A percentile compares a stretch with the other conserved stretches of the same genome.
Evolutionary conservation across 2,329 filamentous ascomycete species (phyloP).

Genomic region (Sporothrix mexicana): DNA sequence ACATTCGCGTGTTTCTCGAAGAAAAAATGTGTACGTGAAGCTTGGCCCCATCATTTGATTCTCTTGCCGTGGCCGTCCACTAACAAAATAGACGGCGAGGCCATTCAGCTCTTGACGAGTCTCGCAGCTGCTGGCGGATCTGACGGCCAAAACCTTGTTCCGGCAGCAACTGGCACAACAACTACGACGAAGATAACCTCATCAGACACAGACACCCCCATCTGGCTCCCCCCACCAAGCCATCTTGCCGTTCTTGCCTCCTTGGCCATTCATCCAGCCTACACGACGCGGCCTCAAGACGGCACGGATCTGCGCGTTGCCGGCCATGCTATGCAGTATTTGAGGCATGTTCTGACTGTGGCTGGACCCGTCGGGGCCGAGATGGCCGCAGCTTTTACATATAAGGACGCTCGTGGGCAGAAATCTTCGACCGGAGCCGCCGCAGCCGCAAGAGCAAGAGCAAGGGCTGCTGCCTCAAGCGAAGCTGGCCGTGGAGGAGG

Average conservation of each 20-base stretch:
- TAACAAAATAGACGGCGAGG: conserved; percentile 55
- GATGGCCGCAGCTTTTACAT: conserved; percentile 74
- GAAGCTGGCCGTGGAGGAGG: background rate
- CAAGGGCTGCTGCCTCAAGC: conserved; percentile 6
- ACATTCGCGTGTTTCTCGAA: conserved; percentile 75
- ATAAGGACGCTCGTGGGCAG: conserved; percentile 48
- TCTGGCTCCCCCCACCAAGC: conserved; percentile 70
- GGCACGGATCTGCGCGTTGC: conserved; percentile 67
- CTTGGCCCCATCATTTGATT: too few relatives aligned
- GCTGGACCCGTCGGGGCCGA: conserved; percentile 74
- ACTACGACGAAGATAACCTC: background rate
- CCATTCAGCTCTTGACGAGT: conserved; percentile 68
- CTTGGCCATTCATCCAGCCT: conserved; percentile 78
- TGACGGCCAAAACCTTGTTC: background rate
- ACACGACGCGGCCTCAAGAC: conserved; percentile 74
- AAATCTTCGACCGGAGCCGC: background rate
- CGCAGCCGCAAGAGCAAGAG: background rate
- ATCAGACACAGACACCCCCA: conserved; percentile 48
- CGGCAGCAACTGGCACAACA: background rate
- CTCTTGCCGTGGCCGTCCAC: background rate
- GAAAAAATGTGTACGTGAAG: conserved; percentile 61
- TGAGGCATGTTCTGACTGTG: conserved; percentile 68
- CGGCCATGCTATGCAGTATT: conserved; percentile 69
- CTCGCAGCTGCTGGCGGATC: conserved; percentile 60
- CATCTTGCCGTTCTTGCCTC: conserved; percentile 81